These are phyloP conservation scores for Schizothecium vesticola DNA, from an alignment of 495 filamentous ascomycete genomes.

Conservation along the genomic window DNA sequence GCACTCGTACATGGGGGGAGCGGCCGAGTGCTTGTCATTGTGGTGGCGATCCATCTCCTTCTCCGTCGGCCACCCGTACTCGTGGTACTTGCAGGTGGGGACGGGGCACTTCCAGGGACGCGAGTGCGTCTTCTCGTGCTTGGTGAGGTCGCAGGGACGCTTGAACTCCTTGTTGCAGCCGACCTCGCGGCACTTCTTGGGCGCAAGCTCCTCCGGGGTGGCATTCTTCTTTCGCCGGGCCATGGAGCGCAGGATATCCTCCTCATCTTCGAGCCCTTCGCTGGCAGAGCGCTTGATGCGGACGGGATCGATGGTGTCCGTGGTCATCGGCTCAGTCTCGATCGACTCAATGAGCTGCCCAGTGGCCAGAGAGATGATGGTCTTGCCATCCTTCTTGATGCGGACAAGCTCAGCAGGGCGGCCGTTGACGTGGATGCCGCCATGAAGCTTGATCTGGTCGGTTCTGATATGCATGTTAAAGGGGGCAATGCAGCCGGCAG, in stretches of 20 bases:
- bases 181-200: conserved; percentile 59
- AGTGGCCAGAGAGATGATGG: conserved; percentile 61
- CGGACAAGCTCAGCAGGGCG: conserved; percentile 73
- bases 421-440: conserved; percentile 71
- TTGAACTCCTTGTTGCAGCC: conserved; percentile 87
- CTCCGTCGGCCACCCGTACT: conserved; percentile 90
- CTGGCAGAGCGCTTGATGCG: conserved; percentile 59
- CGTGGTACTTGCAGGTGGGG: conserved; percentile 74
- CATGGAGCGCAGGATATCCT: conserved; percentile 80
- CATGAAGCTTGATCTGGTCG: conserved; percentile 65
- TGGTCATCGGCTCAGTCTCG: conserved; percentile 37
- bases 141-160: conserved; percentile 83
- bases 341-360: conserved; percentile 47
- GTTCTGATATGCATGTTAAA: conserved; percentile 47
- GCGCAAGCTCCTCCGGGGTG: conserved; percentile 64
- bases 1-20: conserved; percentile 73
- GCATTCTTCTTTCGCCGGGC: conserved; percentile 79
- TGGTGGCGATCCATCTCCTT: conserved; percentile 94
- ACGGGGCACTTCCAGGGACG: conserved; percentile 90
- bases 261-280: conserved; percentile 58
- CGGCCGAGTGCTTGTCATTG: conserved; percentile 88
- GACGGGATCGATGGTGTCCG: conserved; percentile 21
- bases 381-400: conserved; percentile 66
- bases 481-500: neutral
- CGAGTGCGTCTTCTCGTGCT: conserved; percentile 96